A percentile compares a stretch with the other conserved stretches of the same genome.
These are phyloP conservation scores for Vaccinium macrocarpon DNA, from an alignment of 148 eudicot species.

Conservation along the genomic window DNA sequence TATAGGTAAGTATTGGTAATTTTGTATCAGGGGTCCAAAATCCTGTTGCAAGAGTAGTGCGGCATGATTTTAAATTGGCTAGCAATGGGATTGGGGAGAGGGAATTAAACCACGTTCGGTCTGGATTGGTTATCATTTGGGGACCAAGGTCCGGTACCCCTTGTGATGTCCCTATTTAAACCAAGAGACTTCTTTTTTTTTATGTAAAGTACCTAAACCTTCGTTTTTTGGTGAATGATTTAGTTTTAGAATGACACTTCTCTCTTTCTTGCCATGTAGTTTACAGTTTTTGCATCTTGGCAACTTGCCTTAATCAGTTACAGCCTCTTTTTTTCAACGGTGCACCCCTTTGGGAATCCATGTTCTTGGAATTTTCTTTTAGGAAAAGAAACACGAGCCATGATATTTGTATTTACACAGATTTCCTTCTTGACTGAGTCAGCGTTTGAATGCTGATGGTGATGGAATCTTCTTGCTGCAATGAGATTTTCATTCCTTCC, in stretches of 20 bases:
- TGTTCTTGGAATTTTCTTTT: not conserved
- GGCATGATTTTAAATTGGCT: not conserved
- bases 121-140: not conserved
- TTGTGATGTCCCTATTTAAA: not conserved
- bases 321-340: not conserved
- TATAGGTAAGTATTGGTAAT: not conserved
- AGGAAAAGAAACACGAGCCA: not conserved
- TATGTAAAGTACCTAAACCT: not conserved
- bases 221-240: not conserved
- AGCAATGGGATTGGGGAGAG: not conserved
- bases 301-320: not conserved
- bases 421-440: not conserved
- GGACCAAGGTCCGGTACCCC: not conserved
- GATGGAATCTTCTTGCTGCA: not conserved
- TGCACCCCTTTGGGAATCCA: not conserved
- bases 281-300: not conserved
- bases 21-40: too few relatives aligned
- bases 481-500: not conserved
- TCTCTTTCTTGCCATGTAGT: not conserved
- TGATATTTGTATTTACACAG: not conserved
- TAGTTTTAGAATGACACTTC: not conserved
- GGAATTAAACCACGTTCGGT: not conserved
- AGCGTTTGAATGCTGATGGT: not conserved
- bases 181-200: not conserved
- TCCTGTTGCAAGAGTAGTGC: not conserved